Conservation (phyloP, 805 yeast species). For the Candida fluviatilis region DNA sequence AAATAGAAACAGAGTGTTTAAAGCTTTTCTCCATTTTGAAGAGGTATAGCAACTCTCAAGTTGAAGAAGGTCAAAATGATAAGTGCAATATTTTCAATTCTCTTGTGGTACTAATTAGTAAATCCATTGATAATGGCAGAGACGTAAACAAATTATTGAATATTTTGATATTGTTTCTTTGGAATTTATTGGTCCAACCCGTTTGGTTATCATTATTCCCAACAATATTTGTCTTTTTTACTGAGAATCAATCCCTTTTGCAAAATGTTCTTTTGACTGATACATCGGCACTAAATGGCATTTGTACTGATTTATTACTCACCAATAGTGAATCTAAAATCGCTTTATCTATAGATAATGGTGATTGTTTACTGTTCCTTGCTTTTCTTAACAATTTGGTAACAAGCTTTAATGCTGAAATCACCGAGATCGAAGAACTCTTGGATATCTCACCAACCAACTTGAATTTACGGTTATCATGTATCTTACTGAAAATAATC, state of each 20-base stretch:
- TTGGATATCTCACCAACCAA: too few species aligned
- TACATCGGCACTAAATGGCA: background rate
- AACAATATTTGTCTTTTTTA: background rate
- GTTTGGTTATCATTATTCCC: constrained; percentile 3
- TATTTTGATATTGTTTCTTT: constrained; percentile 6
- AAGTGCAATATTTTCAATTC: constrained; percentile 2
- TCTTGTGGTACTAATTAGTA: constrained; percentile 1
- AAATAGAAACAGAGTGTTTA: background rate
- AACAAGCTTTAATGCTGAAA: background rate
- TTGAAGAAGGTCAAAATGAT: background rate
- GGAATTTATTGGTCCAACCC: constrained; percentile 9
- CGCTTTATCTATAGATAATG: background rate
- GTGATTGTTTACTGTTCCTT: background rate
- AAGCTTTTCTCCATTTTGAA: background rate
- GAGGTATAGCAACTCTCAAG: background rate
- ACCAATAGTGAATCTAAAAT: background rate
- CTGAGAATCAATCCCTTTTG: background rate
- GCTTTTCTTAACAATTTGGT: constrained; percentile 1
- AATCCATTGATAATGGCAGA: constrained; percentile 6
- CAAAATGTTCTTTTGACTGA: background rate
- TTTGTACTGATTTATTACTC: constrained; percentile 1
- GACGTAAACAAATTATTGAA: constrained; percentile 4
- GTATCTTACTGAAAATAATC: background rate
- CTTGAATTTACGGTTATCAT: background rate
- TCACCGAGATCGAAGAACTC: too few species aligned